Conservation (phyloP, 73 alveolate genomes). For the Paraurostyla sp. region DNA sequence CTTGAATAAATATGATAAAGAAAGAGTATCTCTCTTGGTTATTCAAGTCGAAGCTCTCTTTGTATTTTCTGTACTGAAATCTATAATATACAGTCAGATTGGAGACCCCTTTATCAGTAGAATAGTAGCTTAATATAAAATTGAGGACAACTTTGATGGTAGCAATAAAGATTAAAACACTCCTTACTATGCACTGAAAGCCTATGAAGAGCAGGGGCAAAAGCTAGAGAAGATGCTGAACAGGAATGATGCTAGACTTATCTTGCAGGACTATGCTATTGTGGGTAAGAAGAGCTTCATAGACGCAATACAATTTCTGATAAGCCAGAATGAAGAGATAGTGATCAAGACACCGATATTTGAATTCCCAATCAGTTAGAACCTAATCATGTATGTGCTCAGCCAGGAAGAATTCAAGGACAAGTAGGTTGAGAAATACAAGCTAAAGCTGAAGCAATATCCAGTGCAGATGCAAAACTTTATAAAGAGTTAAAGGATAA, state of each 20-base stretch:
- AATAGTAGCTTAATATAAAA: constrained; percentile 61
- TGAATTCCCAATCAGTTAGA: constrained; percentile 60
- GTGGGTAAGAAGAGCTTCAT: constrained; percentile 69
- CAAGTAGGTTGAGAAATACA: not conserved
- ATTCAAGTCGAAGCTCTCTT: constrained; percentile 73
- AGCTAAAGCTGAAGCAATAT: constrained; percentile 20
- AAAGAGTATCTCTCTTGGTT: constrained; percentile 22
- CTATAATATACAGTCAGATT: constrained; percentile 58
- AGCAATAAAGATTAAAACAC: not conserved
- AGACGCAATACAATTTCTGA: constrained; percentile 56
- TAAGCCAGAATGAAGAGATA: constrained; percentile 41
- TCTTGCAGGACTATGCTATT: constrained; percentile 68
- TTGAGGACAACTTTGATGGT: constrained; percentile 47
- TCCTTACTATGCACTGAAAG: constrained; percentile 62
- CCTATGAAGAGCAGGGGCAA: constrained; percentile 61
- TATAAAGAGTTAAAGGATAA: constrained; percentile 53
- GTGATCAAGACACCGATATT: constrained; percentile 53
- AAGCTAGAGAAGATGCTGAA: constrained; percentile 68
- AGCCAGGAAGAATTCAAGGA: constrained; percentile 57
- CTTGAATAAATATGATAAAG: constrained; percentile 39
- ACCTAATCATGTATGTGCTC: constrained; percentile 27
- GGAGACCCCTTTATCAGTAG: constrained; percentile 67
- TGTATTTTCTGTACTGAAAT: constrained; percentile 72
- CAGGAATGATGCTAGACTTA: constrained; percentile 64
- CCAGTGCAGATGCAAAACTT: constrained; percentile 66